These are phyloP conservation scores for Candida caryicola DNA, from an alignment of 805 yeast species.

Conservation along the genomic window DNA sequence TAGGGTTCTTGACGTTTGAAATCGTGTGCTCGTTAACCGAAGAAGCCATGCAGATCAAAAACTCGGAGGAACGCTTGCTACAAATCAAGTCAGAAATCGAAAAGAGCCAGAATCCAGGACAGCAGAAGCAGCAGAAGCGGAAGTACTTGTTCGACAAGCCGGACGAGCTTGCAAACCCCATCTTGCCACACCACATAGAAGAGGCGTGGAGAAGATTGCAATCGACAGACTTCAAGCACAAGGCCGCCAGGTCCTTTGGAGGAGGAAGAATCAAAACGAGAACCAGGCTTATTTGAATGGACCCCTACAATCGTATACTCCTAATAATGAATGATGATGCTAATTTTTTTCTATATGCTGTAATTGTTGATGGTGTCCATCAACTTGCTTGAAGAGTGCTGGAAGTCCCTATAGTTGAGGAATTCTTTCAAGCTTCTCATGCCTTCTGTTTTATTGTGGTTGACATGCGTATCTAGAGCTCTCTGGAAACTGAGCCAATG, in stretches of 20 bases:
- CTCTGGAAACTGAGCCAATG: slow-evolving; percentile 35
- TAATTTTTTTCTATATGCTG: not conserved
- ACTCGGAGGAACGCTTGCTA: slow-evolving; percentile 54
- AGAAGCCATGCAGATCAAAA: slow-evolving; percentile 79
- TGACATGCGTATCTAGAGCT: slow-evolving; percentile 22
- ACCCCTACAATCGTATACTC: not conserved
- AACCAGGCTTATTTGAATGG: slow-evolving; percentile 46
- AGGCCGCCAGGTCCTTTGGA: slow-evolving; percentile 65
- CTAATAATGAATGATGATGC: not conserved
- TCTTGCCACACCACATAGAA: slow-evolving; percentile 74
- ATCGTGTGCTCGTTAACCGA: slow-evolving; percentile 94
- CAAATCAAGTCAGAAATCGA: slow-evolving; percentile 20
- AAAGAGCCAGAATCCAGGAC: slow-evolving; percentile 25
- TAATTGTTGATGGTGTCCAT: slow-evolving; percentile 10
- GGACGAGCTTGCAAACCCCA: slow-evolving; percentile 75
- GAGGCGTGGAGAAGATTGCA: slow-evolving; percentile 89
- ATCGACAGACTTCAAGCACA: slow-evolving; percentile 50
- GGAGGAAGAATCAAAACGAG: slow-evolving; percentile 61
- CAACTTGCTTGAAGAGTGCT: slow-evolving; percentile 15
- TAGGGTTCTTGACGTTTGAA: slow-evolving; percentile 94
- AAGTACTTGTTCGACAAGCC: slow-evolving; percentile 82
- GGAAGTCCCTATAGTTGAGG: slow-evolving; percentile 37
- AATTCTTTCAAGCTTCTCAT: slow-evolving; percentile 23
- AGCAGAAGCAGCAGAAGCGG: slow-evolving; percentile 33
- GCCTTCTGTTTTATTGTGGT: slow-evolving; percentile 10